A percentile compares a stretch with the other conserved stretches of the same genome.
These are phyloP conservation scores for Erigeron canadensis DNA, from an alignment of 129 eudicot genomes.

Conservation along the genomic window DNA sequence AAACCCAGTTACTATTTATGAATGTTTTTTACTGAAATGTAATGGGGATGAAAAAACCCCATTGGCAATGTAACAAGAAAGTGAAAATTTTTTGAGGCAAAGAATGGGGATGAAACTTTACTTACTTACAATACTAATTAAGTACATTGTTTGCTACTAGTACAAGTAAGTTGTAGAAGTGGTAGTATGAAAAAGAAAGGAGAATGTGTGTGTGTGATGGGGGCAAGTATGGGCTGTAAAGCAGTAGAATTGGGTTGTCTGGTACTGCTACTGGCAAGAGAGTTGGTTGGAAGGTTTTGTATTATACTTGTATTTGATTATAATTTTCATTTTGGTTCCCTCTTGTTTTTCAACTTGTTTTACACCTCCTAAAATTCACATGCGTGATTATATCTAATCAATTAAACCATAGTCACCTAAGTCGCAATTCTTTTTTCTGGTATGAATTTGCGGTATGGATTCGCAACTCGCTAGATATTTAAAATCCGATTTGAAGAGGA, in stretches of 20 bases:
- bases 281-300: conserved; percentile 37
- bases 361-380: not conserved
- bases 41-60: not conserved
- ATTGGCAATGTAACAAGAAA: not conserved
- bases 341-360: not conserved
- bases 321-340: not conserved
- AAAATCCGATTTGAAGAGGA: too few species aligned
- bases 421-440: too few species aligned
- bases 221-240: conserved; percentile 49
- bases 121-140: not conserved
- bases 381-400: too few species aligned
- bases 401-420: too few species aligned
- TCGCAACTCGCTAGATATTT: too few species aligned
- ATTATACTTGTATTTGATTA: conserved; percentile 6
- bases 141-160: conserved; percentile 3
- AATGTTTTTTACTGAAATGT: conserved; percentile 1
- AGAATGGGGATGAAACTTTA: not conserved
- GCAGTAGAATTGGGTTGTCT: conserved; percentile 51
- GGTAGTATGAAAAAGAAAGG: not conserved
- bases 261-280: conserved; percentile 39
- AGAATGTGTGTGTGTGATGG: not conserved
- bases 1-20: not conserved
- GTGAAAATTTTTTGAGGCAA: not conserved
- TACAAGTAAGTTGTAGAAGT: conserved; percentile 10
- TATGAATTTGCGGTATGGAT: too few species aligned